phyloP scores from a whole-genome alignment of 805 yeast species.

The Debaryomyces prosopidis region DNA sequence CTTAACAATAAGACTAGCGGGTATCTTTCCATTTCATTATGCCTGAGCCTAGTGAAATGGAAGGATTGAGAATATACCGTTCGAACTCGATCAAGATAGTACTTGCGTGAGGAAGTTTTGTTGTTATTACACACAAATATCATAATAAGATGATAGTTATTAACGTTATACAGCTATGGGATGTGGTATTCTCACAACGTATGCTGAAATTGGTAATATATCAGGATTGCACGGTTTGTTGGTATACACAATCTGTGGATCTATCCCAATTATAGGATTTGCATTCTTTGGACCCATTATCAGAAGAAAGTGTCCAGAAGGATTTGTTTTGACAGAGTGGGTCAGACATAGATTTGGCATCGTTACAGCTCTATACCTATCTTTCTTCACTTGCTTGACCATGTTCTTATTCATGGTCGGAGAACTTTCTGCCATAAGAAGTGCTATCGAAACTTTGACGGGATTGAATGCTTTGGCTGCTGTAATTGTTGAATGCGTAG shows the following conservation, averaged over 20 bases:
- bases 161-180: constrained; percentile 62
- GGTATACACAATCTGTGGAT: constrained; percentile 77
- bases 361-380: constrained; percentile 69
- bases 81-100: constrained; percentile 45
- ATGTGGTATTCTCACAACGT: constrained; percentile 83
- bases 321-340: constrained; percentile 93
- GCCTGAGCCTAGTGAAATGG: constrained; percentile 13
- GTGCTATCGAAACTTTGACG: constrained; percentile 75
- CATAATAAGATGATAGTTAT: not conserved
- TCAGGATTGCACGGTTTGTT: constrained; percentile 86
- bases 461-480: constrained; percentile 78
- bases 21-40: constrained; percentile 25
- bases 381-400: constrained; percentile 81
- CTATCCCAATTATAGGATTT: constrained; percentile 83
- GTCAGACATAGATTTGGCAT: constrained; percentile 80
- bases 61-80: constrained; percentile 42
- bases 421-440: constrained; percentile 78
- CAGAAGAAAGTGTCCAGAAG: constrained; percentile 78
- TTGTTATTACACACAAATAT: constrained; percentile 7
- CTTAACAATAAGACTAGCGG: constrained; percentile 22
- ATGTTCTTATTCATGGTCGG: constrained; percentile 85
- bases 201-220: constrained; percentile 80
- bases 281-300: constrained; percentile 81
- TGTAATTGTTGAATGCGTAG: constrained; percentile 80
- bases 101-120: constrained; percentile 46